These are phyloP conservation scores for Oldenlandia corymbosa DNA, from an alignment of 257 asterid species.

Conservation along the genomic window DNA sequence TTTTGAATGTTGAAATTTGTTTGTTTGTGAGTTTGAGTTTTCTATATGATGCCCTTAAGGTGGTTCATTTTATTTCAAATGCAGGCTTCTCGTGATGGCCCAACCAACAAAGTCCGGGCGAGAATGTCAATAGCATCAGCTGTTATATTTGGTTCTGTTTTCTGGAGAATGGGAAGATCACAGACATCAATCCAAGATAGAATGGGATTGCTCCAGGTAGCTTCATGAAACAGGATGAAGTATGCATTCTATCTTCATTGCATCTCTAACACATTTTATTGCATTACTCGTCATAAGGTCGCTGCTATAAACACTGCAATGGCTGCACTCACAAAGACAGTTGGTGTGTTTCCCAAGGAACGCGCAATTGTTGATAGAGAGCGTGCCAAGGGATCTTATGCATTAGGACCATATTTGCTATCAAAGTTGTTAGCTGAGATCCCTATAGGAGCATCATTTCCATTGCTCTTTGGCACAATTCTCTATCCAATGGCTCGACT, in stretches of 20 bases:
- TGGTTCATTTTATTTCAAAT: constrained; percentile 17
- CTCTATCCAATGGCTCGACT: constrained; percentile 95
- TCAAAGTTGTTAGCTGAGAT: constrained; percentile 90
- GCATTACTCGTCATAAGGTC: constrained; percentile 44
- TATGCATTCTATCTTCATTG: neutral
- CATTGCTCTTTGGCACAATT: constrained; percentile 81
- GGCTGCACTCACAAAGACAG: constrained; percentile 98
- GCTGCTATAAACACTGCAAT: constrained; percentile 98
- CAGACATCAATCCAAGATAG: constrained; percentile 96
- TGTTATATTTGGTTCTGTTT: constrained; percentile 90
- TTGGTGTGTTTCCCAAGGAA: constrained; percentile 96
- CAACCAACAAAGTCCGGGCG: constrained; percentile 91
- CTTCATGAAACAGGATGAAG: too few relatives aligned
- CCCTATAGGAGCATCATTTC: constrained; percentile 95
- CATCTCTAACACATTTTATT: constrained; percentile 1
- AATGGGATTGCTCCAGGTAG: constrained; percentile 95
- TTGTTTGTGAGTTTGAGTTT: constrained; percentile 6
- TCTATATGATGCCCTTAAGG: constrained; percentile 18
- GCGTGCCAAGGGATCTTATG: constrained; percentile 82
- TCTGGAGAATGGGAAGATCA: constrained; percentile 96
- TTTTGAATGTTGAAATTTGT: neutral
- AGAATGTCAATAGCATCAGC: constrained; percentile 98
- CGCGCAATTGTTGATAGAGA: constrained; percentile 96
- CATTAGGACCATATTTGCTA: constrained; percentile 84
- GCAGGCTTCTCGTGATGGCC: constrained; percentile 97